These are phyloP conservation scores for Neurospora terricola DNA, from an alignment of 495 filamentous ascomycete genomes.

Conservation along the genomic window DNA sequence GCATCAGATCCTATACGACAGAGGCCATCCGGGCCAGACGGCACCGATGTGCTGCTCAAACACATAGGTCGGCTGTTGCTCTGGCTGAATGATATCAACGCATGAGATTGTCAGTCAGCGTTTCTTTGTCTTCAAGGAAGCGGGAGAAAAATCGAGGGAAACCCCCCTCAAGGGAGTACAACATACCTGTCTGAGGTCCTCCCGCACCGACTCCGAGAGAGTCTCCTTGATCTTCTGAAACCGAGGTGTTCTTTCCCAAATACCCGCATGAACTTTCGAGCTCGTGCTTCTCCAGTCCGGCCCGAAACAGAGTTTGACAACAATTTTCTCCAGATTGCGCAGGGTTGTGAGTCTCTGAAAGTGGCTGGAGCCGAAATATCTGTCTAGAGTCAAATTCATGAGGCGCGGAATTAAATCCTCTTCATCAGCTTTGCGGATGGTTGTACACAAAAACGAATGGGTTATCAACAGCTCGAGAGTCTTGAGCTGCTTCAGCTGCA, in stretches of 20 bases:
- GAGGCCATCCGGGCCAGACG: too few species aligned
- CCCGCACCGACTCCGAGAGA: background rate
- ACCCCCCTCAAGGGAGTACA: background rate
- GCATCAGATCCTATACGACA: too few species aligned
- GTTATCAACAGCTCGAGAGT: background rate
- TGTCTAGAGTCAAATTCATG: too few species aligned
- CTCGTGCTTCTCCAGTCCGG: too few species aligned
- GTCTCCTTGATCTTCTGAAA: background rate
- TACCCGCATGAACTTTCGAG: background rate
- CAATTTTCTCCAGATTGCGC: background rate
- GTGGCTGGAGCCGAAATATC: background rate
- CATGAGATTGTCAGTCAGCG: background rate
- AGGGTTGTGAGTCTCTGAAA: background rate
- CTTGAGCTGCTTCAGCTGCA: background rate
- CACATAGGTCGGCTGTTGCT: background rate
- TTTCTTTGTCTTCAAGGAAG: background rate
- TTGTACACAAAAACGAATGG: too few species aligned
- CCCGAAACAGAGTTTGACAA: background rate
- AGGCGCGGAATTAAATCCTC: too few species aligned
- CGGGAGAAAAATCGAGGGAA: background rate
- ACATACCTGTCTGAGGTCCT: background rate
- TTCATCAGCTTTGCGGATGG: too few species aligned
- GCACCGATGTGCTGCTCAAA: background rate
- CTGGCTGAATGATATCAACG: background rate
- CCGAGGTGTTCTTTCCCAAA: background rate